Evolutionary conservation across 257 asterid genomes (phyloP).

Genomic region (Lithospermum erythrorhizon): DNA sequence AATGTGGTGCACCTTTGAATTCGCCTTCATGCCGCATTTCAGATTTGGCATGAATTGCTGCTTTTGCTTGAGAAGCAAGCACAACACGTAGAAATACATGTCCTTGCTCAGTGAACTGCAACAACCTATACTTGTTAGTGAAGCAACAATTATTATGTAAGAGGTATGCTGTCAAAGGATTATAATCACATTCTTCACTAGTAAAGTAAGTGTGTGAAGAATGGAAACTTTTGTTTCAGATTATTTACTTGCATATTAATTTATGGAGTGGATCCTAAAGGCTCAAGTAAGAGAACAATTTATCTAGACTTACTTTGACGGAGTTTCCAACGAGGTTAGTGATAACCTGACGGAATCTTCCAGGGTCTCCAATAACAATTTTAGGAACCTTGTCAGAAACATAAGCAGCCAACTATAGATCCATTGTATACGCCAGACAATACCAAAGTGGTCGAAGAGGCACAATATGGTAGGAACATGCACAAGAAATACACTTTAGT

Average conservation of each 20-base stretch:
- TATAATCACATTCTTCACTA: no score
- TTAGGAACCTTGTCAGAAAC: constrained; percentile 91
- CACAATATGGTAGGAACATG: neutral
- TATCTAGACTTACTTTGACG: constrained; percentile 57
- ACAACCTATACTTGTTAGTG: neutral
- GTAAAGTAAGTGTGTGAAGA: neutral
- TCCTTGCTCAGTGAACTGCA: constrained; percentile 80
- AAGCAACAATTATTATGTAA: neutral
- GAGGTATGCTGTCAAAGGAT: no score
- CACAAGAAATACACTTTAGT: neutral
- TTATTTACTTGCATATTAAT: no score
- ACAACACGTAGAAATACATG: constrained; percentile 84
- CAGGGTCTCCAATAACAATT: constrained; percentile 79
- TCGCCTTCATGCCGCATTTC: constrained; percentile 33
- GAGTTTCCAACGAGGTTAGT: constrained; percentile 93
- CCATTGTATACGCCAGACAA: constrained; percentile 8
- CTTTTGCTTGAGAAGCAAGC: constrained; percentile 53
- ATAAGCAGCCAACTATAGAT: constrained; percentile 69
- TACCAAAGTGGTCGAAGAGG: neutral
- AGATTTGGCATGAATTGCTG: constrained; percentile 20
- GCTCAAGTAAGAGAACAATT: neutral
- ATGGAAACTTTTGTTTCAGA: no score
- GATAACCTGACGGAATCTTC: constrained; percentile 91
- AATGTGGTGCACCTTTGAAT: constrained; percentile 25
- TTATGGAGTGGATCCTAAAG: neutral